Percentiles rank a stretch among this genome's conserved stretches.
These are phyloP conservation scores for Capronia americana DNA, from an alignment of 2,329 filamentous ascomycete species.

Conservation along the genomic window DNA sequence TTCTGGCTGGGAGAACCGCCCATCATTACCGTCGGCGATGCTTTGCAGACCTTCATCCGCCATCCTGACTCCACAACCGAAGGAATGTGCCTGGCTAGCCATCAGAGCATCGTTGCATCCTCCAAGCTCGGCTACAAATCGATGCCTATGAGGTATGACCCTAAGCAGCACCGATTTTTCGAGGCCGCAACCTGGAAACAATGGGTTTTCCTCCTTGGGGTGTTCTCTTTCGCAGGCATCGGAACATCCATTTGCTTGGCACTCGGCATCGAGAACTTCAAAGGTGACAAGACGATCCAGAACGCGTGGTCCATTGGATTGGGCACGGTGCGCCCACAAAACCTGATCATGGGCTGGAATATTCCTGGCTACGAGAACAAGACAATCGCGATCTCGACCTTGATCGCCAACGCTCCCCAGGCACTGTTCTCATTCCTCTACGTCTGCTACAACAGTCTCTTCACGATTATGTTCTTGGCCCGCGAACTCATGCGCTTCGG, in stretches of 20 bases:
- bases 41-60: slow-evolving; percentile 47
- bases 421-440: slow-evolving; percentile 47
- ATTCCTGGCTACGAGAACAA: slow-evolving; percentile 30
- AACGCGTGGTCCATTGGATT: slow-evolving; percentile 35
- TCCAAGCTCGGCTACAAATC: slow-evolving; percentile 29
- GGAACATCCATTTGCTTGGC: slow-evolving; percentile 28
- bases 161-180: slow-evolving; percentile 29
- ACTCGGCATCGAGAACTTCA: slow-evolving; percentile 29
- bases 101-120: slow-evolving; percentile 31
- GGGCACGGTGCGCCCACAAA: slow-evolving; percentile 27
- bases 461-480: slow-evolving; percentile 55
- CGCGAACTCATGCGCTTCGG: slow-evolving; percentile 53
- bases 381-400: slow-evolving; percentile 29
- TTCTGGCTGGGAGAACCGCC: slow-evolving; percentile 34
- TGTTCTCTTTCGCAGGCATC: slow-evolving; percentile 28
- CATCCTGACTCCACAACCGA: slow-evolving; percentile 43
- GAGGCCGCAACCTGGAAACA: slow-evolving; percentile 34
- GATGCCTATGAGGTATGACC: slow-evolving; percentile 30
- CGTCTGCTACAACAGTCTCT: slow-evolving; percentile 46
- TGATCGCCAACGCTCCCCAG: slow-evolving; percentile 49
- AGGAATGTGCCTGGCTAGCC: slow-evolving; percentile 40
- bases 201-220: slow-evolving; percentile 34
- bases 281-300: slow-evolving; percentile 34
- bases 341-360: slow-evolving; percentile 33
- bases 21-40: slow-evolving; percentile 47